Conservation (phyloP, 345 rosid species). For the Populus nigra region DNA sequence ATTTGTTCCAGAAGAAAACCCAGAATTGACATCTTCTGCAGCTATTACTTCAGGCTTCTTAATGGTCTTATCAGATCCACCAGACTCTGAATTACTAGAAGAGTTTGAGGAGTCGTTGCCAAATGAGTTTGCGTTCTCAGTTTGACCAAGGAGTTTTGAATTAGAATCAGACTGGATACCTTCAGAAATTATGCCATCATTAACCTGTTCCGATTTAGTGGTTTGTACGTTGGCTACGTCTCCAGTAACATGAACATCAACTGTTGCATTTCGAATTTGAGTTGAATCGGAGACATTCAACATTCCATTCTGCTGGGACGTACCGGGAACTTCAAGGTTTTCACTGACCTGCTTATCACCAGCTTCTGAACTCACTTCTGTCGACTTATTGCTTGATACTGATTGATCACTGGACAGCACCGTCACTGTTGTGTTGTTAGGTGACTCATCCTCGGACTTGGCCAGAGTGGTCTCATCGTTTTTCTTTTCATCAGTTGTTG, state of each 20-base stretch:
- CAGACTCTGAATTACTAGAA: slow-evolving; percentile 25
- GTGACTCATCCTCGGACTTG: slow-evolving; percentile 16
- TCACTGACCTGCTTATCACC: slow-evolving; percentile 22
- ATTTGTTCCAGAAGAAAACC: slow-evolving; percentile 28
- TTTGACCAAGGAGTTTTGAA: slow-evolving; percentile 27
- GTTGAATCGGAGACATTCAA: slow-evolving; percentile 6
- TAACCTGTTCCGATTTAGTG: slow-evolving; percentile 25
- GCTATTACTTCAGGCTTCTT: slow-evolving; percentile 35
- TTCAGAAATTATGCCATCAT: slow-evolving; percentile 11
- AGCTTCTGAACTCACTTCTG: slow-evolving; percentile 34
- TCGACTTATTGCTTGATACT: slow-evolving; percentile 17
- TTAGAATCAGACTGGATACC: slow-evolving; percentile 23
- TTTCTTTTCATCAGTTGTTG: slow-evolving; percentile 32
- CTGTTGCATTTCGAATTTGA: slow-evolving; percentile 31
- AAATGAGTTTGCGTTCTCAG: slow-evolving; percentile 17
- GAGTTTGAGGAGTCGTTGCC: slow-evolving; percentile 32
- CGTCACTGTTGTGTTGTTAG: slow-evolving; percentile 3
- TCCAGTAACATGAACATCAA: slow-evolving; percentile 23
- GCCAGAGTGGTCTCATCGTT: slow-evolving; percentile 19
- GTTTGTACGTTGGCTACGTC: slow-evolving; percentile 28
- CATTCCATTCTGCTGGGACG: slow-evolving; percentile 37
- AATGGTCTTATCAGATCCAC: slow-evolving; percentile 18
- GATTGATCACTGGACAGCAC: slow-evolving; percentile 11
- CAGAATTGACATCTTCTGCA: slow-evolving; percentile 34
- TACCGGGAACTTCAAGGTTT: slow-evolving; percentile 25